Evolutionary conservation across 306 rosid genomes (phyloP), one percentile per base, ranked within the genome.

Genomic region (Cucumis cinereus): DNA sequence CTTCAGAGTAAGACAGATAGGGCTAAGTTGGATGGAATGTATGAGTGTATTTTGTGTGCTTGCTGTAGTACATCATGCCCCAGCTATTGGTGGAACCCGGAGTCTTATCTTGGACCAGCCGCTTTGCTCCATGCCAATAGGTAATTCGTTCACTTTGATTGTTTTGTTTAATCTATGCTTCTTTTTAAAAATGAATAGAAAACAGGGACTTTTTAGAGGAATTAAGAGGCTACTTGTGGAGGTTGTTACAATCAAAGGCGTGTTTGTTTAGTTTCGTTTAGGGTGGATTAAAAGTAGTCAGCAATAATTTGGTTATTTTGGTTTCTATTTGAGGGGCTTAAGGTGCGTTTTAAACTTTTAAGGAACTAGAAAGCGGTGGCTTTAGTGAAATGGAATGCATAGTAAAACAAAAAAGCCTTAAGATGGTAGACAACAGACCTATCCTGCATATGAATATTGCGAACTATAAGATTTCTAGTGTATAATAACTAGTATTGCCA

Each of bases 11-110:
- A 95, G 90, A 83, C 87, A 80, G 98, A 95, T 58, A 81, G 98
- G 73, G 87, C 88, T 0, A 95, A 90, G 91, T 88, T 95, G 7
- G 99, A 95, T 67, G 99, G 98, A 78, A 95, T 95, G 99, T 95
- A 95, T 76, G 99, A 95, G 86, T 95, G 99, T 71, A 95, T 95
- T 14, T 83, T 95, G 40, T 95, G 99, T 54, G 95, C 98, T 20
- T 95, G 99, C 81, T 95, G 99, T 79, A 95, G 98, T 86, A 92
- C 99, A 10, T 90, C 99, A 26, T 95, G 99, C 86, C 99, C 99
- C 24, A 95, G 99, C 83, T 95, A 95, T 83, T 95, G 99, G 99
- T 95, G 99, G 99, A 95, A 95, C 79, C 96, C 99, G 4, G 98
- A 95, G 88, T 80, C 92, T 8, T 95, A 95, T 82, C 88, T 95